Conservation (phyloP, 2,329 filamentous ascomycete genomes). For the Fusarium floridanum region DNA sequence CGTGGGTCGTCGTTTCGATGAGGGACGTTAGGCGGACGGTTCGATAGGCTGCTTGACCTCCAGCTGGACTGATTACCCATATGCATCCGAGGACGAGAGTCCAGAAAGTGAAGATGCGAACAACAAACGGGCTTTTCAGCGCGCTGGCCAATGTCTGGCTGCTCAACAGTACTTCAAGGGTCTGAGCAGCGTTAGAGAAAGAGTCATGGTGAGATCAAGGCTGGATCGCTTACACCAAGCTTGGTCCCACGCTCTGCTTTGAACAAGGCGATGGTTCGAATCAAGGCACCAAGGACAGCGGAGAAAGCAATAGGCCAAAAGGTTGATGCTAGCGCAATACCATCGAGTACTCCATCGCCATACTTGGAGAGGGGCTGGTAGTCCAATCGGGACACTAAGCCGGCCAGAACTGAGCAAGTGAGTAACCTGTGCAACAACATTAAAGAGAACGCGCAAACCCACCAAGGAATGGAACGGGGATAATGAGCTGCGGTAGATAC, state of each 20-base stretch:
- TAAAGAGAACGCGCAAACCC: not conserved
- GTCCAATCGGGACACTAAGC: not conserved
- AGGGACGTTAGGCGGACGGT: not conserved
- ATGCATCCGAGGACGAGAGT: not conserved
- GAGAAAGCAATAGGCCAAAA: conserved; percentile 1
- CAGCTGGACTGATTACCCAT: not conserved
- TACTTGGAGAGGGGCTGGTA: not conserved
- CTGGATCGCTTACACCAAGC: not conserved
- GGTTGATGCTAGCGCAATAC: not conserved
- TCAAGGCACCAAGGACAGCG: not conserved
- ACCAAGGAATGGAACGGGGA: not conserved
- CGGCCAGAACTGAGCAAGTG: not conserved
- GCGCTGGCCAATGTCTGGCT: not conserved
- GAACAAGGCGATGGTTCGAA: not conserved
- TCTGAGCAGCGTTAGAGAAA: not conserved
- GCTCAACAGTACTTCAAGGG: not conserved
- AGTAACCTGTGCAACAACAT: not conserved
- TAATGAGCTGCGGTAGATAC: not conserved
- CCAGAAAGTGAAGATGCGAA: not conserved
- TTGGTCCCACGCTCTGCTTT: conserved; percentile 1
- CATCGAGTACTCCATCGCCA: not conserved
- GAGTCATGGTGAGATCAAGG: not conserved
- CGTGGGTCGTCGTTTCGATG: not conserved
- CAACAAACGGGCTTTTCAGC: not conserved
- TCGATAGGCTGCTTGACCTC: not conserved